phyloP scores from a whole-genome alignment of 2,329 filamentous ascomycete genomes.

The Bipolaris gigantea region DNA sequence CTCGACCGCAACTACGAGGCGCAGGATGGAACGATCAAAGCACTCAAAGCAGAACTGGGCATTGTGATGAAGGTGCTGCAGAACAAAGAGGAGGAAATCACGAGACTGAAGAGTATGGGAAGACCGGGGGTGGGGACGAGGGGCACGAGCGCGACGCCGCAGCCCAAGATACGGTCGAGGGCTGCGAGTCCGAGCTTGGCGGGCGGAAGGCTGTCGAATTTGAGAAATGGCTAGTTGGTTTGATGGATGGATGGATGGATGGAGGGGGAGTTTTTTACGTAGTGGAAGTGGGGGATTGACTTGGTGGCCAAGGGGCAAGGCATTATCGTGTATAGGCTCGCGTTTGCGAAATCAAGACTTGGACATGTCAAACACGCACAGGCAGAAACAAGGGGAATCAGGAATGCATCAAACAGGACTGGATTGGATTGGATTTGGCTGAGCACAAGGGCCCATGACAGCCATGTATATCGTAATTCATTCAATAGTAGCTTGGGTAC shows the following conservation, averaged over 20 bases:
- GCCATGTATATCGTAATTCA: background rate
- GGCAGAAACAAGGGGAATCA: background rate
- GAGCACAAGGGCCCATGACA: background rate
- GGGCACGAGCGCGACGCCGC: constrained; percentile 34
- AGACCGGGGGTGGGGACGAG: constrained; percentile 34
- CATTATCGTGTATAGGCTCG: no score
- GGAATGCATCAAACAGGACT: background rate
- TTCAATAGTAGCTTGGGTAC: background rate
- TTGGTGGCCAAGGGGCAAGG: no score
- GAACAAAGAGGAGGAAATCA: constrained; percentile 30
- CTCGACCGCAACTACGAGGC: constrained; percentile 17
- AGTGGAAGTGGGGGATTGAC: background rate
- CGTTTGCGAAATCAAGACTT: background rate
- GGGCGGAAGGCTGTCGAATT: constrained; percentile 24
- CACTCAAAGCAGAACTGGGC: constrained; percentile 11
- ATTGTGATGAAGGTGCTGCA: constrained; percentile 20
- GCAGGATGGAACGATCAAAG: constrained; percentile 10
- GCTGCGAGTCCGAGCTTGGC: constrained; percentile 32
- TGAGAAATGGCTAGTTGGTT: constrained; percentile 26
- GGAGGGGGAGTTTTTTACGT: no score
- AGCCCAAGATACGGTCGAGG: constrained; percentile 30
- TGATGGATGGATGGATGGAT: no score
- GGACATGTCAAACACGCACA: background rate
- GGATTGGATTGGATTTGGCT: background rate
- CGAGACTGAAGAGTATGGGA: constrained; percentile 20